These are phyloP conservation scores for Plasmodium sp. DNA, from an alignment of 169 alveolate genomes.

Conservation along the genomic window DNA sequence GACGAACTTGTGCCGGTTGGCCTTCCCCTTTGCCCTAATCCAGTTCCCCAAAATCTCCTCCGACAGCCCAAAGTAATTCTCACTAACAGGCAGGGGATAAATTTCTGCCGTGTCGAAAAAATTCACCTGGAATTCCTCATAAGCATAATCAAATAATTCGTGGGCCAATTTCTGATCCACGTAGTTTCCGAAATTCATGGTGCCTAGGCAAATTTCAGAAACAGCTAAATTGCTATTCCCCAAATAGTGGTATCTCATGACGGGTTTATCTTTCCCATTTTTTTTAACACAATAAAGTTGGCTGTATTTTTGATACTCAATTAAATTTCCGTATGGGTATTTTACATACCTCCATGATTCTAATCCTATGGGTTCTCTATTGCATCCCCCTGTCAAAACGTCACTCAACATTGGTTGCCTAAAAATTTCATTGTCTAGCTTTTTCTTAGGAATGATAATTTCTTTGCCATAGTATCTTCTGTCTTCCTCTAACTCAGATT, in stretches of 20 bases:
- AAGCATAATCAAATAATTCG: constrained; percentile 85
- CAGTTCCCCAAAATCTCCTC: constrained; percentile 83
- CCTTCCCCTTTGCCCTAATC: constrained; percentile 77
- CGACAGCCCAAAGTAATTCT: constrained; percentile 79
- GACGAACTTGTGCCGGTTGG: constrained; percentile 77
- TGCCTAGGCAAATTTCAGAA: constrained; percentile 90
- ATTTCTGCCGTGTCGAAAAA: constrained; percentile 90
- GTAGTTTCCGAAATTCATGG: constrained; percentile 90
- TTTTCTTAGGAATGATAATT: constrained; percentile 78
- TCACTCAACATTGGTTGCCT: constrained; percentile 88
- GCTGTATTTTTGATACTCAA: constrained; percentile 72
- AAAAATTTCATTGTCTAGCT: constrained; percentile 82
- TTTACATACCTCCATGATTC: constrained; percentile 71
- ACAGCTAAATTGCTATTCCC: constrained; percentile 83
- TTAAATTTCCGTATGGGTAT: constrained; percentile 75
- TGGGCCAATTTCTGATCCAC: constrained; percentile 80
- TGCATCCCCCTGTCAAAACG: constrained; percentile 79
- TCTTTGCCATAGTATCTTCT: constrained; percentile 70
- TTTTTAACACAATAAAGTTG: constrained; percentile 56
- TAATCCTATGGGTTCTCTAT: constrained; percentile 51
- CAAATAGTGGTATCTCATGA: constrained; percentile 76
- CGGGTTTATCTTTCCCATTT: constrained; percentile 72
- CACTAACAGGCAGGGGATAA: constrained; percentile 88
- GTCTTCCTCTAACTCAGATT: constrained; percentile 56
- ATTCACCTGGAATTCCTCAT: constrained; percentile 83